Base-by-base conservation (phyloP, 2,329 filamentous ascomycete species). In the Lojkania enalia region DNA sequence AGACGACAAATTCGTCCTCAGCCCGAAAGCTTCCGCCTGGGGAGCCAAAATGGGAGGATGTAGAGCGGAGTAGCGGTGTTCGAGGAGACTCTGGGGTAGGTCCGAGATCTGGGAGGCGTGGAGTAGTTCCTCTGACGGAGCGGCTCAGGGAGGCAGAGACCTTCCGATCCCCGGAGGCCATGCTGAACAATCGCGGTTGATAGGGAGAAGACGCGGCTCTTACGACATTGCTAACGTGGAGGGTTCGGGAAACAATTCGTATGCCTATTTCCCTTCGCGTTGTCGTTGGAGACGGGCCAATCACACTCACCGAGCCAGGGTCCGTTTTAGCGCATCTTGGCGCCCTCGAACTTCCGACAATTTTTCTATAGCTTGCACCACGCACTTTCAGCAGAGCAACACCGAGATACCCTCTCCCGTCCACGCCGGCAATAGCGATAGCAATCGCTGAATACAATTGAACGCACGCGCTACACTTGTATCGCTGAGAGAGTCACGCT, bases 1-100 rank as follows among this genome's bases (percentile, higher is more conserved):
- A 76, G 31, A 99, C 80, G 5, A 86, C 77, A 55, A 96, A 94
- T 61, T 99, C 94, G 59, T 96, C 90, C 45, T 83, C 78, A 37
- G 66, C 63, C 15, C 83, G 80, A 51, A 79, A 82, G 18, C 74
- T 75, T 21, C 74, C 74, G 35, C 78, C 74, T 2, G 82, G 80
- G 4, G 82, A 84, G 20, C 79, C 79, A 53, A 78, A 81, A 39
- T 77, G 74, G 15, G 77, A 77, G 54, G 60, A 85, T 74, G 60
- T 84, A 77, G 55, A 87, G 68, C 60, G 83, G 71, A 48, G 83
- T 80, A 54, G 83, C 75, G 66, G 66, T 40, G 66, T 70, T 38
- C 65, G 65, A 46, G 66, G 66, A 15, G 59, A 48, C 44, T 66
- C 63, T 51, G 63, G 64, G 14, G 64, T 69, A 35, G 65, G 60